Percentiles rank a stretch among this genome's conserved stretches.
Evolutionary conservation across 192 early-diverging fungal species (phyloP).

Genomic region (Backusella tuberculispora): DNA sequence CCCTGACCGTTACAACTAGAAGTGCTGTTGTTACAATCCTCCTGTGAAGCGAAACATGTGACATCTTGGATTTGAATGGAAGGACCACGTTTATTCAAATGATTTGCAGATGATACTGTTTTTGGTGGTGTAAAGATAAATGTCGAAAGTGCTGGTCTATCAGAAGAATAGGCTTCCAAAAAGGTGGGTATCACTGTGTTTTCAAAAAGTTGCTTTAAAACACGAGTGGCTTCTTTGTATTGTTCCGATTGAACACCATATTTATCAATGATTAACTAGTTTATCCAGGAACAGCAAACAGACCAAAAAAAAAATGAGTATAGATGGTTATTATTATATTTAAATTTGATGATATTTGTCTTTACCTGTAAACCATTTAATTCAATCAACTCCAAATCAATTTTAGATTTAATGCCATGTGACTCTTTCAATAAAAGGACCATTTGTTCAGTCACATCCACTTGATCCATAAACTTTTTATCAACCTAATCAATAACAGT

Average conservation of each 20-base stretch:
- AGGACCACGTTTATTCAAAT: conserved; percentile 20
- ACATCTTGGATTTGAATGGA: background rate
- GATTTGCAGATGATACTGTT: background rate
- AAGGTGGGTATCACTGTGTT: conserved; percentile 29
- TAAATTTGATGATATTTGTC: background rate
- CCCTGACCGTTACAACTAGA: conserved; percentile 21
- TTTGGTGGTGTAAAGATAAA: conserved; percentile 28
- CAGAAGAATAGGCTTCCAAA: conserved; percentile 18
- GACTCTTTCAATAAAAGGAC: background rate
- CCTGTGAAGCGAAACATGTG: conserved; percentile 10
- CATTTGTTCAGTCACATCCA: conserved; percentile 11
- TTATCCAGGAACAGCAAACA: background rate
- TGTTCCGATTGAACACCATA: conserved; percentile 25
- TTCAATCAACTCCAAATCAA: conserved; percentile 24
- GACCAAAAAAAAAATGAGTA: background rate
- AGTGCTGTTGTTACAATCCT: conserved; percentile 27
- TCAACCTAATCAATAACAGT: conserved; percentile 16
- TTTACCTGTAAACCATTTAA: conserved; percentile 28
- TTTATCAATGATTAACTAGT: background rate
- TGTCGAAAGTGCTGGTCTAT: conserved; percentile 19
- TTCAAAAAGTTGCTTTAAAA: conserved; percentile 24
- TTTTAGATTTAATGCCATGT: conserved; percentile 14
- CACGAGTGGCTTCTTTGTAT: conserved; percentile 14
- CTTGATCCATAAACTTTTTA: conserved; percentile 28
- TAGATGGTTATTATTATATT: background rate